phyloP scores from a whole-genome alignment of 192 early-diverging fungal species.

The Funneliformis geosporum region DNA sequence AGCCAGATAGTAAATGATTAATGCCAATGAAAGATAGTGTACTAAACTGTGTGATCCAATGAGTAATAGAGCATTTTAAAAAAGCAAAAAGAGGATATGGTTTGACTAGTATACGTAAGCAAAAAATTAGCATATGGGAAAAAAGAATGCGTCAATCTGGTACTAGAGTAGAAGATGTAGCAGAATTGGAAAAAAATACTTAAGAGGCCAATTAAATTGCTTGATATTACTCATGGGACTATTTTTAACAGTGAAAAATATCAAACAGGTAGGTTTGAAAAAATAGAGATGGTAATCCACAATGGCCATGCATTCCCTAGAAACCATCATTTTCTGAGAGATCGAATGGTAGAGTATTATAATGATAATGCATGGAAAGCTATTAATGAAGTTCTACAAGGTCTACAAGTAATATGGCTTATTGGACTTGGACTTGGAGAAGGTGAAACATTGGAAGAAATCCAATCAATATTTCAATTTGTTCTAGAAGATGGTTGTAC shows the following conservation, averaged over 20 bases:
- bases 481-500: slow-evolving; percentile 21
- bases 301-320: slow-evolving; percentile 2
- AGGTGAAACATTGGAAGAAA: slow-evolving; percentile 1
- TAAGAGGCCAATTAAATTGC: slow-evolving; percentile 14
- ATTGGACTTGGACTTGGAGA: slow-evolving; percentile 23
- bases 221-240: slow-evolving; percentile 15
- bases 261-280: slow-evolving; percentile 3
- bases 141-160: slow-evolving; percentile 1
- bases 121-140: slow-evolving; percentile 14
- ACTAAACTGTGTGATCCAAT: slow-evolving; percentile 13
- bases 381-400: slow-evolving; percentile 26
- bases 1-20: slow-evolving; percentile 25
- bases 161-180: slow-evolving; percentile 21
- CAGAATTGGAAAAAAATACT: slow-evolving; percentile 29
- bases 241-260: slow-evolving; percentile 29
- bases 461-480: slow-evolving; percentile 17
- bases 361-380: slow-evolving; percentile 12
- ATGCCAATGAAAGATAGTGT: slow-evolving; percentile 18
- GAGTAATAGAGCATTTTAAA: no score
- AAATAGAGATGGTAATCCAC: slow-evolving; percentile 8
- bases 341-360: slow-evolving; percentile 24
- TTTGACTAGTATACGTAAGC: neutral
- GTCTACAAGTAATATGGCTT: slow-evolving; percentile 23
- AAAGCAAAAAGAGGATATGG: slow-evolving; percentile 15
- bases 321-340: slow-evolving; percentile 23